Percentiles rank a stretch among this genome's conserved stretches.
These are phyloP conservation scores for Hypoxylon sp. DNA, from an alignment of 2,329 filamentous ascomycete genomes.

Conservation along the genomic window DNA sequence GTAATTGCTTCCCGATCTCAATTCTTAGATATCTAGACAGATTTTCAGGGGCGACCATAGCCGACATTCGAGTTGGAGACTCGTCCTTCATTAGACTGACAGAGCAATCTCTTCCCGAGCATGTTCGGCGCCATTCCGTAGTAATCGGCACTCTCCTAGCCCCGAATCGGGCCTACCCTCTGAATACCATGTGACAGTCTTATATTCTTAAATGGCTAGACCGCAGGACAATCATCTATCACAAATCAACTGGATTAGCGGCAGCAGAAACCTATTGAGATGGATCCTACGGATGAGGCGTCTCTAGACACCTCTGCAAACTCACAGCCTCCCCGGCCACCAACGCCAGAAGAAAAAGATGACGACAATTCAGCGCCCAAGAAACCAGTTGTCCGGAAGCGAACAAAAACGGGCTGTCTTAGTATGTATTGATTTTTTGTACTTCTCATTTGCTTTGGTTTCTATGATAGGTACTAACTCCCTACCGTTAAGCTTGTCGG, in stretches of 20 bases:
- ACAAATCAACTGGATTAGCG: conserved; percentile 23
- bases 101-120: conserved; percentile 14
- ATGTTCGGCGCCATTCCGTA: conserved; percentile 37
- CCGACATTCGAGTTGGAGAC: conserved; percentile 19
- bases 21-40: conserved; percentile 20
- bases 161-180: conserved; percentile 40
- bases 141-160: conserved; percentile 33
- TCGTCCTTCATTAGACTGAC: conserved; percentile 19
- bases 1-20: conserved; percentile 27
- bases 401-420: conserved; percentile 93
- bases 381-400: conserved; percentile 69
- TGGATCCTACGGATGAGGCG: conserved; percentile 51
- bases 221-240: conserved; percentile 31
- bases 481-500: conserved; percentile 77
- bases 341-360: conserved; percentile 54
- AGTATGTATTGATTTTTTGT: conserved; percentile 71
- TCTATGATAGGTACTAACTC: conserved; percentile 39
- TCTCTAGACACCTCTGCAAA: conserved; percentile 45
- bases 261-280: conserved; percentile 43
- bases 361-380: conserved; percentile 62
- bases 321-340: conserved; percentile 53
- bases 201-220: conserved; percentile 38
- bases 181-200: conserved; percentile 43
- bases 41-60: conserved; percentile 18
- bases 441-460: conserved; percentile 23